Evolutionary conservation across 106 monocot species (phyloP).

Genomic region (Dendrobium officinale): DNA sequence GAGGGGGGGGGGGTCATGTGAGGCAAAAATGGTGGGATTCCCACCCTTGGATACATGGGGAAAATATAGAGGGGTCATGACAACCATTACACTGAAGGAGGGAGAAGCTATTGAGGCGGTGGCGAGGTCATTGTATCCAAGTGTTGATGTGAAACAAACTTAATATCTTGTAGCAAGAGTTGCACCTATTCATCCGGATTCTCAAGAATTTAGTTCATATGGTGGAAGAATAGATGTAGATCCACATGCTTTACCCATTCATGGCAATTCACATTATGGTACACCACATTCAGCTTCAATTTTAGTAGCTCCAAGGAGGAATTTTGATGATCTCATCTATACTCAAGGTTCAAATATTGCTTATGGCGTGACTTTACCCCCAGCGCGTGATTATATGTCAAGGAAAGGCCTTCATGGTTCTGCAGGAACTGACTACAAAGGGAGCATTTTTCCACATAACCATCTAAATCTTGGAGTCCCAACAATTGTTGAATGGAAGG

Average conservation of each 20-base stretch:
- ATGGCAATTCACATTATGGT: conserved; percentile 49
- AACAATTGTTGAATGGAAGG: conserved; percentile 44
- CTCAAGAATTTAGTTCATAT: no score
- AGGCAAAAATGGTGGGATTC: no score
- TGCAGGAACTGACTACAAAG: no score
- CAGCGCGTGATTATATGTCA: conserved; percentile 69
- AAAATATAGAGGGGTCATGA: no score
- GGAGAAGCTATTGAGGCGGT: no score
- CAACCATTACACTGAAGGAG: no score
- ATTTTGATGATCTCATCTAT: conserved; percentile 49
- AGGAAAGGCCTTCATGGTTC: not conserved
- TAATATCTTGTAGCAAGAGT: conserved; percentile 71
- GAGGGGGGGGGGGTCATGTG: no score
- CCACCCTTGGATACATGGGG: no score
- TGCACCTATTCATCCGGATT: no score
- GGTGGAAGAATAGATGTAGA: no score
- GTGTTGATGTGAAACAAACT: conserved; percentile 76
- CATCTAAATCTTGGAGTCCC: conserved; percentile 27
- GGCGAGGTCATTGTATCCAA: conserved; percentile 29
- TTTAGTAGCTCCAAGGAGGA: conserved; percentile 68
- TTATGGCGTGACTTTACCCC: conserved; percentile 77
- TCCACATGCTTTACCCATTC: not conserved
- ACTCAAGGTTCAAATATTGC: conserved; percentile 41
- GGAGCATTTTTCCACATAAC: no score
- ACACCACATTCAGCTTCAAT: conserved; percentile 51